phyloP scores from a whole-genome alignment of 257 asterid genomes.

The Solanum microdontum region DNA sequence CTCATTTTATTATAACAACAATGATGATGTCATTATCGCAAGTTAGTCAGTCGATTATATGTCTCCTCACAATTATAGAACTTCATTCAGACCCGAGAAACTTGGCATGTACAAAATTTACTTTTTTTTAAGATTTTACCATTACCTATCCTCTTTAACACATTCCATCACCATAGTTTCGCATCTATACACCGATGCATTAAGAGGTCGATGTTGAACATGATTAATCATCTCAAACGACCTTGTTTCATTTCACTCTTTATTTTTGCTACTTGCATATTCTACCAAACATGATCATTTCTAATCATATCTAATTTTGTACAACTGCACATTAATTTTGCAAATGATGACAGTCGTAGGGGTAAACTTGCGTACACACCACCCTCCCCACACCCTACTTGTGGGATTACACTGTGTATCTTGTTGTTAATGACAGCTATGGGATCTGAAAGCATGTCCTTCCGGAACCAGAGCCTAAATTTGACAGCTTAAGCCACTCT shows the following conservation, averaged over 20 bases:
- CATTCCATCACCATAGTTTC: background rate
- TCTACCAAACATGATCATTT: background rate
- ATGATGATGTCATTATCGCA: background rate
- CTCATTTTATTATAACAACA: background rate
- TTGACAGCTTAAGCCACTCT: constrained; percentile 99
- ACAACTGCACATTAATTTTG: background rate
- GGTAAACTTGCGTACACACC: background rate
- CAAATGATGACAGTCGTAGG: constrained; percentile 23
- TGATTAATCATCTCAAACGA: background rate
- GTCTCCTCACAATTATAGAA: background rate
- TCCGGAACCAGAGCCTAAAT: constrained; percentile 90
- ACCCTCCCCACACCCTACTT: background rate
- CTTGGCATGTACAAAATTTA: background rate
- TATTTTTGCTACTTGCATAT: background rate
- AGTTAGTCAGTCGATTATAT: background rate
- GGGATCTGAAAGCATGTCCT: constrained; percentile 99
- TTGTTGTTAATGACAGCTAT: constrained; percentile 27
- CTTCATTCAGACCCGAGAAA: background rate
- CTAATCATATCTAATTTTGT: background rate
- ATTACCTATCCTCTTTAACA: background rate
- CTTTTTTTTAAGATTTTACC: background rate
- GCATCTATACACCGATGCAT: background rate
- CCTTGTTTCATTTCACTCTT: background rate
- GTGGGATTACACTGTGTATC: background rate
- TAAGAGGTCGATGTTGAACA: background rate